phyloP scores from a whole-genome alignment of 768 basidiomycete genomes.

The Leccinum longicurvipes region DNA sequence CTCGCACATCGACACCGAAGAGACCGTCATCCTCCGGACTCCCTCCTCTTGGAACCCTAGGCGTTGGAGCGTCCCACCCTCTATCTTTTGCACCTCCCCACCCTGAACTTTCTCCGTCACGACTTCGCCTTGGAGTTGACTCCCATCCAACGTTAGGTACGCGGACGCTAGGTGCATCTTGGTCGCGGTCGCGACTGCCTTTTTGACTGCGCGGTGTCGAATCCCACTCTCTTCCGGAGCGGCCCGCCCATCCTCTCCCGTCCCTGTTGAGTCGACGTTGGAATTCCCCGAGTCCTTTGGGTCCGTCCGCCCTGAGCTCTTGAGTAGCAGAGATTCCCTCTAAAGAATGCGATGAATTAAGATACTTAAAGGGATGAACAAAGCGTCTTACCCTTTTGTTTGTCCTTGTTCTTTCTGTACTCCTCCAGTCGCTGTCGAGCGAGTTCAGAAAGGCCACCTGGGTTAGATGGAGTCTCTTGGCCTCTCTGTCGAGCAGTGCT shows the following conservation, averaged over 20 bases:
- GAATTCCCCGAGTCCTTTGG: constrained; percentile 87
- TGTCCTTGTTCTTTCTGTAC: constrained; percentile 64
- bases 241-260: constrained; percentile 45
- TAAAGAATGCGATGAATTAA: constrained; percentile 21
- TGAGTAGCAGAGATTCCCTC: constrained; percentile 70
- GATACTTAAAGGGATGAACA: neutral
- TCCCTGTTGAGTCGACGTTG: constrained; percentile 88
- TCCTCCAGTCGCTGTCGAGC: constrained; percentile 76
- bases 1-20: constrained; percentile 68
- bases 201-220: constrained; percentile 61
- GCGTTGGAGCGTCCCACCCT: constrained; percentile 85
- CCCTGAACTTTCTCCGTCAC: constrained; percentile 53
- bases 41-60: constrained; percentile 58
- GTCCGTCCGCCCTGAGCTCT: constrained; percentile 53
- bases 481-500: constrained; percentile 69
- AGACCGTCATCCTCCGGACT: constrained; percentile 70
- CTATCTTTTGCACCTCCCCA: constrained; percentile 57
- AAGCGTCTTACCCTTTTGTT: constrained; percentile 51
- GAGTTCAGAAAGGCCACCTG: constrained; percentile 79
- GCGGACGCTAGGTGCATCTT: constrained; percentile 78
- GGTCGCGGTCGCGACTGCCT: constrained; percentile 34
- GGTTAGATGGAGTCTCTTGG: constrained; percentile 91
- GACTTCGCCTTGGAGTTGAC: constrained; percentile 70
- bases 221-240: constrained; percentile 47
- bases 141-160: constrained; percentile 95